These are phyloP conservation scores for Suillus placidus DNA, from an alignment of 768 basidiomycete species.

Conservation along the genomic window DNA sequence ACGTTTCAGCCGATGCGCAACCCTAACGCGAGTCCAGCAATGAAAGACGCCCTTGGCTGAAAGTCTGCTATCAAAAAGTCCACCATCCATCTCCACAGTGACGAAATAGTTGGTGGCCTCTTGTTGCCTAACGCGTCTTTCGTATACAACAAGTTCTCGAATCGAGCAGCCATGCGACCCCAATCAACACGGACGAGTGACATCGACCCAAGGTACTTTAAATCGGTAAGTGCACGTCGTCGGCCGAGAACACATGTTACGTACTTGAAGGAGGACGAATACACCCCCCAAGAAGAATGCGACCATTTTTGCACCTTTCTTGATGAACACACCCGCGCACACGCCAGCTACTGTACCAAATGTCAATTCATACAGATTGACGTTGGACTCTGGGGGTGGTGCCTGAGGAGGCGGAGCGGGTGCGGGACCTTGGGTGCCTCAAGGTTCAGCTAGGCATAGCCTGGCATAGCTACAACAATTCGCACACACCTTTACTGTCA, in stretches of 20 bases:
- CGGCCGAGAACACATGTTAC: slow-evolving; percentile 18
- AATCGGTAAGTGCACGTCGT: neutral
- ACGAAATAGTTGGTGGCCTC: slow-evolving; percentile 63
- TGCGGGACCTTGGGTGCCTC: slow-evolving; percentile 17
- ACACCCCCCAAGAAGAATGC: slow-evolving; percentile 90
- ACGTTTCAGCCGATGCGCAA: slow-evolving; percentile 71
- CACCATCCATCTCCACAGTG: slow-evolving; percentile 67
- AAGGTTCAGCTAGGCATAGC: slow-evolving; percentile 15
- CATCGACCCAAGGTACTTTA: slow-evolving; percentile 76
- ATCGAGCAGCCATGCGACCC: slow-evolving; percentile 61
- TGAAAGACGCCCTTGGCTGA: slow-evolving; percentile 85
- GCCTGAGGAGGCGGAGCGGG: slow-evolving; percentile 18
- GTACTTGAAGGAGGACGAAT: slow-evolving; percentile 88
- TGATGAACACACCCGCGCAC: slow-evolving; percentile 91
- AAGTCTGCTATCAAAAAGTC: slow-evolving; percentile 93
- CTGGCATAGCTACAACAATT: slow-evolving; percentile 4
- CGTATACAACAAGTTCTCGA: slow-evolving; percentile 75
- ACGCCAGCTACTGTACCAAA: slow-evolving; percentile 91
- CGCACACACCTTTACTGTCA: slow-evolving; percentile 46
- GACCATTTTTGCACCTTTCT: slow-evolving; percentile 85
- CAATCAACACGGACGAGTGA: slow-evolving; percentile 83
- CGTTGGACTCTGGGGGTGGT: slow-evolving; percentile 67
- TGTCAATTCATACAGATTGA: slow-evolving; percentile 79
- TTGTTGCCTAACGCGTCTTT: slow-evolving; percentile 55
- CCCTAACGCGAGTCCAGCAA: slow-evolving; percentile 82